Conservation (phyloP, 1,284 basidiomycete species). For the Ceratobasidium sp. region DNA sequence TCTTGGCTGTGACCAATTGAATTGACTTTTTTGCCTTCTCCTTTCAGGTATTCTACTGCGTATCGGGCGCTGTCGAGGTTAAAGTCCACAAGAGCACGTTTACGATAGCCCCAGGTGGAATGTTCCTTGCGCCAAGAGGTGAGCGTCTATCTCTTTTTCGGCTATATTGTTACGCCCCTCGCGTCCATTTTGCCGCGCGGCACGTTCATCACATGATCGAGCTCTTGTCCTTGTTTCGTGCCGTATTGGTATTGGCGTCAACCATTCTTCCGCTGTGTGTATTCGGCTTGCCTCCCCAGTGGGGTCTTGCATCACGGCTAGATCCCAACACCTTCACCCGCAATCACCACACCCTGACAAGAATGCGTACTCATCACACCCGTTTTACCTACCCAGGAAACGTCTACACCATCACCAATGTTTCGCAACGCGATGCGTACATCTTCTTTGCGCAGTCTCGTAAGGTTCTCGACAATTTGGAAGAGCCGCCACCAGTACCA, state of each 20-base stretch:
- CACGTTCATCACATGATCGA: background rate
- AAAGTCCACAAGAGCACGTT: slow-evolving; percentile 84
- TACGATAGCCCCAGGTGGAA: slow-evolving; percentile 83
- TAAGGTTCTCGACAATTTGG: slow-evolving; percentile 67
- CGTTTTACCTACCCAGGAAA: slow-evolving; percentile 73
- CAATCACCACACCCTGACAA: no score
- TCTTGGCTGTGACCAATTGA: background rate
- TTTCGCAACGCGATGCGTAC: slow-evolving; percentile 81
- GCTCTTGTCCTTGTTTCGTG: background rate
- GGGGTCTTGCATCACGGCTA: background rate
- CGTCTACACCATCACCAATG: slow-evolving; percentile 90
- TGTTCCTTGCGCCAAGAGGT: slow-evolving; percentile 94
- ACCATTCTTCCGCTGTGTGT: background rate
- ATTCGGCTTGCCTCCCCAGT: background rate
- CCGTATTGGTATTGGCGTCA: background rate
- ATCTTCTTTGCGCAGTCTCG: slow-evolving; percentile 96
- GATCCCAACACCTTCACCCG: background rate
- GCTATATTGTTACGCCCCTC: background rate
- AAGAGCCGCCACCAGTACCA: slow-evolving; percentile 52
- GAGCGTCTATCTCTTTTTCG: slow-evolving; percentile 52
- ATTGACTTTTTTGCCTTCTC: background rate
- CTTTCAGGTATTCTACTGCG: slow-evolving; percentile 90
- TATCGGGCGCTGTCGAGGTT: slow-evolving; percentile 89
- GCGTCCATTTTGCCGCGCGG: background rate
- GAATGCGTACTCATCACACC: background rate